Conservation (phyloP, 164 flowering plant genomes). For the Dillenia suffruticosa region DNA sequence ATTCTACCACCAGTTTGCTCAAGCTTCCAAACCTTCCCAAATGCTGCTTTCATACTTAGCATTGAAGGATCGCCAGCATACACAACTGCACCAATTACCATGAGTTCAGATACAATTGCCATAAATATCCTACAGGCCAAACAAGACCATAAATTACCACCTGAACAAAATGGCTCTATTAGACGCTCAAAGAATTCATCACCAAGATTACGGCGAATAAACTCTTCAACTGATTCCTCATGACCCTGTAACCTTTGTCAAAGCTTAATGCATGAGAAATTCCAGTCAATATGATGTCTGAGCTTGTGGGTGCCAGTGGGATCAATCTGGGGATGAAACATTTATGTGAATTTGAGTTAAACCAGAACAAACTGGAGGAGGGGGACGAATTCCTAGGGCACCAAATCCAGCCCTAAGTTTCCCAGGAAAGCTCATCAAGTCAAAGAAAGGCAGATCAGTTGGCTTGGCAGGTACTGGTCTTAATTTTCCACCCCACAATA, state of each 20-base stretch:
- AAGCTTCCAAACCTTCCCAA: slow-evolving; percentile 93
- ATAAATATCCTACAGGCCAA: too few relatives aligned
- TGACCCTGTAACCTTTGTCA: slow-evolving; percentile 80
- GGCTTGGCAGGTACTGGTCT: slow-evolving; percentile 90
- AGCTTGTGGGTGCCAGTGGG: too few relatives aligned
- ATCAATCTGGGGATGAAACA: too few relatives aligned
- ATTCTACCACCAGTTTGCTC: slow-evolving; percentile 92
- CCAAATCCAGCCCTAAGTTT: slow-evolving; percentile 91
- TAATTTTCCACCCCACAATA: slow-evolving; percentile 79
- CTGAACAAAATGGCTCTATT: slow-evolving; percentile 98
- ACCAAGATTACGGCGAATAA: slow-evolving; percentile 96
- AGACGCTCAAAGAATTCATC: slow-evolving; percentile 94
- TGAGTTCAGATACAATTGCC: too few relatives aligned
- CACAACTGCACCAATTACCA: slow-evolving; percentile 54
- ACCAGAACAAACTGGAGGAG: slow-evolving; percentile 77
- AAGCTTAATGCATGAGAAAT: slow-evolving; percentile 34
- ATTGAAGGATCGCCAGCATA: slow-evolving; percentile 98
- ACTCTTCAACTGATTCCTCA: slow-evolving; percentile 96
- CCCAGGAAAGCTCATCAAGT: slow-evolving; percentile 82
- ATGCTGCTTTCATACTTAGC: slow-evolving; percentile 96
- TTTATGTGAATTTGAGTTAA: too few relatives aligned
- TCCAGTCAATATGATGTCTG: neutral
- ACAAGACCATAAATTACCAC: slow-evolving; percentile 21
- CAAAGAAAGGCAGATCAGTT: slow-evolving; percentile 77
- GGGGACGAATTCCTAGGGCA: slow-evolving; percentile 85